A percentile compares a stretch with the other conserved stretches of the same genome.
Conservation (phyloP, 441 rosid species). For the Pelargonium citronellum region DNA sequence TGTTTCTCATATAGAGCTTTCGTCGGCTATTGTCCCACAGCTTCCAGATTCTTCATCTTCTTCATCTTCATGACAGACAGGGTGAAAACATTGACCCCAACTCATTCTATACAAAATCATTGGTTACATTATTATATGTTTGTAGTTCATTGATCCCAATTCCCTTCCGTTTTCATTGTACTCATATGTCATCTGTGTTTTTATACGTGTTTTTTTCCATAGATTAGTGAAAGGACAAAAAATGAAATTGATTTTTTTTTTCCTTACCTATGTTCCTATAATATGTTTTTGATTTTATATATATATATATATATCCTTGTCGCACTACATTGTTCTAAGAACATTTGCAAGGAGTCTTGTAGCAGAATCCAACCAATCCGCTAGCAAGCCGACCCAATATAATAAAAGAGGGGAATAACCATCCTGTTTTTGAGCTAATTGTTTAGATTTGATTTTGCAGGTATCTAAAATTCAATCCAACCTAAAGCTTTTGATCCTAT, state of each 20-base stretch:
- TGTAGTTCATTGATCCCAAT: slow-evolving; percentile 20
- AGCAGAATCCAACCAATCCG: no score
- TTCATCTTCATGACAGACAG: slow-evolving; percentile 21
- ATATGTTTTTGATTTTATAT: background rate
- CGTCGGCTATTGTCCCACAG: slow-evolving; percentile 74
- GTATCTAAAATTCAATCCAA: no score
- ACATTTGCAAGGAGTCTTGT: no score
- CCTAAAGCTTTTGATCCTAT: no score
- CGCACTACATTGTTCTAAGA: no score
- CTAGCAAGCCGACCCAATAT: no score
- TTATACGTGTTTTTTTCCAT: background rate
- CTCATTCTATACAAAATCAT: slow-evolving; percentile 23
- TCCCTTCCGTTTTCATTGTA: slow-evolving; percentile 18
- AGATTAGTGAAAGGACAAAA: slow-evolving; percentile 11
- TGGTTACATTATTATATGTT: slow-evolving; percentile 24
- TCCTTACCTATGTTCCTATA: background rate
- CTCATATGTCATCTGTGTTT: slow-evolving; percentile 9
- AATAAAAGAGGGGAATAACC: no score
- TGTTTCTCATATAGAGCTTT: slow-evolving; percentile 82
- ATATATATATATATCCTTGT: background rate
- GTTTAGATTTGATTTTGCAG: no score
- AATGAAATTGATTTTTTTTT: background rate
- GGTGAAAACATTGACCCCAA: slow-evolving; percentile 12
- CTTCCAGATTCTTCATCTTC: slow-evolving; percentile 31
- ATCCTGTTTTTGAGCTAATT: no score